Conservation (phyloP, 257 asterid genomes). For the Cruciata laevipes region DNA sequence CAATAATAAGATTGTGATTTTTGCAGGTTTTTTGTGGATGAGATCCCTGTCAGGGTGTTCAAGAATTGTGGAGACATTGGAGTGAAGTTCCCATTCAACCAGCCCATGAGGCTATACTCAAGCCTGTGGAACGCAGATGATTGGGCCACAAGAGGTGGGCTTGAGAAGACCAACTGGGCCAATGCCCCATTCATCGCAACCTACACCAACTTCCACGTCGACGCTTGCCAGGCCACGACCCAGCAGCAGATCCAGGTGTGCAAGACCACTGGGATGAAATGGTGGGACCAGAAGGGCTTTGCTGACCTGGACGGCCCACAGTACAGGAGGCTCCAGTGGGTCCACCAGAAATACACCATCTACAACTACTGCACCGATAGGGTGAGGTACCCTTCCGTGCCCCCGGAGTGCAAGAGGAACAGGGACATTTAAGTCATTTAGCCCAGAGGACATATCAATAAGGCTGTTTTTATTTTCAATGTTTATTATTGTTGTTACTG, state of each 20-base stretch:
- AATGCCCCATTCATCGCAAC: slow-evolving; percentile 34
- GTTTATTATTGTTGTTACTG: not conserved
- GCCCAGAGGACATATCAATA: not conserved
- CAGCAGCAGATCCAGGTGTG: slow-evolving; percentile 25
- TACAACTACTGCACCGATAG: slow-evolving; percentile 33
- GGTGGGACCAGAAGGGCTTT: slow-evolving; percentile 42
- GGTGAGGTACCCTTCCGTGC: slow-evolving; percentile 17
- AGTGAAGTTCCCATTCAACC: slow-evolving; percentile 31
- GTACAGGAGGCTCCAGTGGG: slow-evolving; percentile 31
- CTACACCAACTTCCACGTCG: slow-evolving; percentile 35
- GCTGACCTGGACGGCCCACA: slow-evolving; percentile 29
- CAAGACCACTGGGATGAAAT: slow-evolving; percentile 25
- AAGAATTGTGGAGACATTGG: slow-evolving; percentile 32
- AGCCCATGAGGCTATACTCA: slow-evolving; percentile 37
- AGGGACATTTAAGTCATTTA: slow-evolving; percentile 21
- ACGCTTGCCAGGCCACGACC: slow-evolving; percentile 29
- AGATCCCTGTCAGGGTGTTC: slow-evolving; percentile 27
- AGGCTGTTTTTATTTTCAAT: not conserved
- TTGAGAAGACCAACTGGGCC: slow-evolving; percentile 37
- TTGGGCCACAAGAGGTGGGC: slow-evolving; percentile 43
- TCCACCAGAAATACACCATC: slow-evolving; percentile 28
- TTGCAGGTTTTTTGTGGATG: slow-evolving; percentile 35
- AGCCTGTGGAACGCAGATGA: slow-evolving; percentile 42
- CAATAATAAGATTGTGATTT: not conserved
- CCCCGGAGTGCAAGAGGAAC: slow-evolving; percentile 30